These are phyloP conservation scores for Anethum foeniculum DNA, from an alignment of 140 eudicot genomes.

Conservation along the genomic window DNA sequence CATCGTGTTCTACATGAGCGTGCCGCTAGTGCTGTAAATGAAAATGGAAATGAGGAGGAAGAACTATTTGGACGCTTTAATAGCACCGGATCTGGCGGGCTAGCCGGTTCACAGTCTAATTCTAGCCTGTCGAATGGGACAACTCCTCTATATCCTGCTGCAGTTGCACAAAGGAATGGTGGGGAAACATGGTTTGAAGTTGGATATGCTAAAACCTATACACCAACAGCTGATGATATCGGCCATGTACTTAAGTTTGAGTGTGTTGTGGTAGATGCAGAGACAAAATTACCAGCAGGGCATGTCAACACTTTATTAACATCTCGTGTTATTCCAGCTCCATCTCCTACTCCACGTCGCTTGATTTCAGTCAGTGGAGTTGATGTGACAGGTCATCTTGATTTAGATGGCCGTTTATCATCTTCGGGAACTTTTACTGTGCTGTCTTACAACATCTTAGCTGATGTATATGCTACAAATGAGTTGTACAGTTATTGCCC, in stretches of 20 bases:
- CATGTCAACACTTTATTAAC: slow-evolving; percentile 42
- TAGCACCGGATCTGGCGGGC: slow-evolving; percentile 48
- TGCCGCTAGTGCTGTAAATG: slow-evolving; percentile 80
- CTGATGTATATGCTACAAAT: slow-evolving; percentile 54
- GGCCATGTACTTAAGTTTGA: slow-evolving; percentile 86
- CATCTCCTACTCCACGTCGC: slow-evolving; percentile 85
- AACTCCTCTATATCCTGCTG: slow-evolving; percentile 56
- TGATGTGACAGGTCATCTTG: slow-evolving; percentile 61
- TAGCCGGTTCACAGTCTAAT: slow-evolving; percentile 44
- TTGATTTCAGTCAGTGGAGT: slow-evolving; percentile 62
- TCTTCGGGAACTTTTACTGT: slow-evolving; percentile 72
- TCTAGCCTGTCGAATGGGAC: slow-evolving; percentile 51
- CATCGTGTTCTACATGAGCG: slow-evolving; percentile 93
- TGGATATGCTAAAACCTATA: slow-evolving; percentile 71
- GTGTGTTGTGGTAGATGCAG: slow-evolving; percentile 74
- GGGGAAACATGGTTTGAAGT: slow-evolving; percentile 94
- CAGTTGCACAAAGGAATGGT: slow-evolving; percentile 66
- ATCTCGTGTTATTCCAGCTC: slow-evolving; percentile 90
- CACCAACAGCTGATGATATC: slow-evolving; percentile 84
- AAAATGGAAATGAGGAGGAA: slow-evolving; percentile 84
- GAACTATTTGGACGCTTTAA: slow-evolving; percentile 79
- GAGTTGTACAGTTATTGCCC: slow-evolving; percentile 67
- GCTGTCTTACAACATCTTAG: slow-evolving; percentile 71
- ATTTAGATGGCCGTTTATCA: slow-evolving; percentile 55
- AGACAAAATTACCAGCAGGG: slow-evolving; percentile 65